Conservation (phyloP, 2,329 filamentous ascomycete species). For the Botrytis galanthina region DNA sequence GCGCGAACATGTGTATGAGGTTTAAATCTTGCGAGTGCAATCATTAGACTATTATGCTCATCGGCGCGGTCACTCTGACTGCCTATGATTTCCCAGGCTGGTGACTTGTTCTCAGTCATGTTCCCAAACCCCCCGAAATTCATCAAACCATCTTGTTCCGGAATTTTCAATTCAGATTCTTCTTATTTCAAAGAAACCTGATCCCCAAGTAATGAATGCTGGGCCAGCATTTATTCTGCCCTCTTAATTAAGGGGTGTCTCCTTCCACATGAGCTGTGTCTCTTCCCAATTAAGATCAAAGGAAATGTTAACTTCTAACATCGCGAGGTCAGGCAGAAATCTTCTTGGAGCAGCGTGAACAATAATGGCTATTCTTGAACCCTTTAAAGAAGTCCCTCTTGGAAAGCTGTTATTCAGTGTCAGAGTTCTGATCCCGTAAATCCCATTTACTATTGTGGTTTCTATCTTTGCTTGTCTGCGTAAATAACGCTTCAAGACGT, state of each 20-base stretch:
- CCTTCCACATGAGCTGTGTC: background rate
- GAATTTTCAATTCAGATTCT: background rate
- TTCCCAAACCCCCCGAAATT: rapidly evolving
- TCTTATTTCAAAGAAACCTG: background rate
- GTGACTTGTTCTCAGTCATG: background rate
- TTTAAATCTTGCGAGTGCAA: background rate
- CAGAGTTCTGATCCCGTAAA: background rate
- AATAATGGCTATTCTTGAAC: background rate
- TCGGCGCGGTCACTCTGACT: background rate
- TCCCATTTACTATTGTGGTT: background rate
- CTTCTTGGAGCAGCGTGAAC: background rate
- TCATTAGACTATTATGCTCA: background rate
- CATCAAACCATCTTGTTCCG: background rate
- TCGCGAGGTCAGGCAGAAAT: background rate
- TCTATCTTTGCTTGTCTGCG: background rate
- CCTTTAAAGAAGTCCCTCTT: too few species aligned
- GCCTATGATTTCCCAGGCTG: rapidly evolving
- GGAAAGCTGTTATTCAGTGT: background rate
- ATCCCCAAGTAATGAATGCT: background rate
- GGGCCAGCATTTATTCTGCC: too few species aligned
- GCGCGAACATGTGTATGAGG: background rate
- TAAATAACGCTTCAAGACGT: background rate
- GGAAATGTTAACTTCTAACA: rapidly evolving
- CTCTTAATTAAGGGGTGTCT: rapidly evolving
- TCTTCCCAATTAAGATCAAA: background rate